Evolutionary conservation across 1,284 basidiomycete genomes (phyloP), one percentile per base, ranked within the genome.

Genomic region (Apiotrichum siamense): DNA sequence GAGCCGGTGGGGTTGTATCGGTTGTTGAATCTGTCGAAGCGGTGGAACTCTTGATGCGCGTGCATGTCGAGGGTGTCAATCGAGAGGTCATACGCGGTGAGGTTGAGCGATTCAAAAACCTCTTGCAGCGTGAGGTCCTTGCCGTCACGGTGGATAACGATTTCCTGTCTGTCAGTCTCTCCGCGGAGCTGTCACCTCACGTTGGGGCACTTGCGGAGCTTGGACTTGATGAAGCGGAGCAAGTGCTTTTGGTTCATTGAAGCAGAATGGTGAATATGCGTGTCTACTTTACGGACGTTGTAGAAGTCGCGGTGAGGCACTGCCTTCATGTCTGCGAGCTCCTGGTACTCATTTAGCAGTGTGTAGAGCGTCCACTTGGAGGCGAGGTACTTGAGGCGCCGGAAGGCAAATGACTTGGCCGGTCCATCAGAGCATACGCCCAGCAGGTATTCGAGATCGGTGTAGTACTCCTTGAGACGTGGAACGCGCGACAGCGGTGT

Each of bases 1-100:
- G 97, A 93, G 52, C 96, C 94, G 57, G 64, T 73, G 11, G 69
- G 72, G 55, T 73, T 73, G 61, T 74, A 72, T 33, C 72, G 63
- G 62, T 76, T 72, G 65, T 94, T 94, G 75, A 93, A 94, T 65
- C 91, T 88, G 77, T 97, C 96, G 67, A 97, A 98, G 18, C 96
- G 77, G 73, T 98, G 94, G 79, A 97, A 97, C 7, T 92, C 73
- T 61, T 90, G 87, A 73, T 98, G 94, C 1, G 96, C 96, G 60
- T 98, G 96, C 96, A 97, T 98, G 69, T 98, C 96, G 42, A 99
- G 82, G 6, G 96, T 98, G 69, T 99, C 96, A 67, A 99, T 98
- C 9, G 91, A 96, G 33, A 99, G 80, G 64, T 99, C 96, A 73
- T 99, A 99, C 3, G 96, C 94, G 0, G 89, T 94, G 29, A 99